Conservation (phyloP, 1,139 yeast species). For the Geotrichum restrictum region DNA sequence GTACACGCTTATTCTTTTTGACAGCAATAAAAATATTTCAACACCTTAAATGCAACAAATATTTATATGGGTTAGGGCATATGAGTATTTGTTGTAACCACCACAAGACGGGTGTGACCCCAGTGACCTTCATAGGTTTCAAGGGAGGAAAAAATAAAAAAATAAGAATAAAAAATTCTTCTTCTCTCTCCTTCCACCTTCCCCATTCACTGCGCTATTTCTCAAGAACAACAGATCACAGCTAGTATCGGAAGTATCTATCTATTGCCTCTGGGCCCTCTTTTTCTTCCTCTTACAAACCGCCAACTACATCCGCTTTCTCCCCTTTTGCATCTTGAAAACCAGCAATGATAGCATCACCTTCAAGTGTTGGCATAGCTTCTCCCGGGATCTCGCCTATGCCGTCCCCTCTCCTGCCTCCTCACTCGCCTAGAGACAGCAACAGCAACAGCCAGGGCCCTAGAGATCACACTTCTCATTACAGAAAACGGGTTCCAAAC, state of each 20-base stretch:
- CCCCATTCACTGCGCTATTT: too few relatives aligned
- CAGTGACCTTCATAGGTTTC: too few relatives aligned
- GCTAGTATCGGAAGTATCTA: not conserved
- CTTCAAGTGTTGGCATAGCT: constrained; percentile 8
- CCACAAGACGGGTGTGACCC: too few relatives aligned
- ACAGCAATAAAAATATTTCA: too few relatives aligned
- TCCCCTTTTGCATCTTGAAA: not conserved
- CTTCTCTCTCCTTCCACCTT: too few relatives aligned
- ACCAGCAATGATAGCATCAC: constrained; percentile 8
- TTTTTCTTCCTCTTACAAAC: too few relatives aligned
- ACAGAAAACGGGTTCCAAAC: constrained; percentile 10
- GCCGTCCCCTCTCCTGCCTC: constrained; percentile 21
- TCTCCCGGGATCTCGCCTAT: constrained; percentile 21
- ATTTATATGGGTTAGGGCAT: too few relatives aligned
- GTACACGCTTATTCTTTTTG: not conserved
- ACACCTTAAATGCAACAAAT: too few relatives aligned
- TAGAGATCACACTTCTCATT: not conserved
- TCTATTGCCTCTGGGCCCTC: not conserved
- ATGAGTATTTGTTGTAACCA: not conserved
- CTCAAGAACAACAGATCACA: too few relatives aligned
- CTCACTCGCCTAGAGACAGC: constrained; percentile 19
- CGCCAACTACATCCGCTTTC: not conserved
- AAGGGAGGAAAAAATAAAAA: too few relatives aligned
- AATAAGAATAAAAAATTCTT: too few relatives aligned
- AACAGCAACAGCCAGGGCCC: not conserved